Percentiles rank a stretch among this genome's conserved stretches.
These are phyloP conservation scores for Penicillium sp. DNA, from an alignment of 2,329 filamentous ascomycete species.

Conservation along the genomic window DNA sequence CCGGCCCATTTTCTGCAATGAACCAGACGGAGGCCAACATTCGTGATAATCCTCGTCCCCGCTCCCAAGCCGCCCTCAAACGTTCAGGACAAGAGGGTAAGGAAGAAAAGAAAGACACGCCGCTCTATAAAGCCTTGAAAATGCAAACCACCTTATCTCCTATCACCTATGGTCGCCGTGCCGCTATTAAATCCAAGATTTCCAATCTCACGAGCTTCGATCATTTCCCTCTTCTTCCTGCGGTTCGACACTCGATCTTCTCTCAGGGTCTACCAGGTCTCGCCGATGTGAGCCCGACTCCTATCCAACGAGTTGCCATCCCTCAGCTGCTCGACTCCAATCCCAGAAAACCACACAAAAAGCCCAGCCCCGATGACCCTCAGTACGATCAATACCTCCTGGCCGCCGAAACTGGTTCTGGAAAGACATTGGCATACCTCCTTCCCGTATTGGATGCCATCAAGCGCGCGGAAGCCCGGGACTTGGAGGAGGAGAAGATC, in stretches of 20 bases:
- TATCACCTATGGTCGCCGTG: constrained; percentile 73
- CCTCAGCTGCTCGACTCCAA: constrained; percentile 71
- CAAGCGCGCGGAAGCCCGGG: constrained; percentile 72
- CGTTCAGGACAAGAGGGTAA: constrained; percentile 42
- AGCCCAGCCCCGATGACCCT: constrained; percentile 35
- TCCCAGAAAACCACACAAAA: constrained; percentile 36
- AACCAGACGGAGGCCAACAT: constrained; percentile 58
- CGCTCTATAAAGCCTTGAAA: constrained; percentile 79
- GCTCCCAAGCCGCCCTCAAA: constrained; percentile 48
- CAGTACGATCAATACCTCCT: constrained; percentile 73
- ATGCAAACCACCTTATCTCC: constrained; percentile 84
- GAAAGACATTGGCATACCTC: constrained; percentile 93
- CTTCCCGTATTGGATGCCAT: constrained; percentile 82
- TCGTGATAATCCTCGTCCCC: constrained; percentile 41
- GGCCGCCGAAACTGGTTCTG: constrained; percentile 94
- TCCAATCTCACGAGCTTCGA: constrained; percentile 76
- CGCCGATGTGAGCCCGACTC: constrained; percentile 77
- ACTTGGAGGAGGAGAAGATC: constrained; percentile 63
- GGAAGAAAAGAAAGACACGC: constrained; percentile 51
- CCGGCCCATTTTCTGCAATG: constrained; percentile 64
- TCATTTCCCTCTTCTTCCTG: constrained; percentile 74
- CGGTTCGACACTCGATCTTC: constrained; percentile 70
- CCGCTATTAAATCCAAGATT: constrained; percentile 64
- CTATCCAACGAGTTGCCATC: constrained; percentile 87
- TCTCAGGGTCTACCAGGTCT: constrained; percentile 76